These are phyloP conservation scores for Chionographis japonica DNA, from an alignment of 106 monocot species.

Conservation along the genomic window DNA sequence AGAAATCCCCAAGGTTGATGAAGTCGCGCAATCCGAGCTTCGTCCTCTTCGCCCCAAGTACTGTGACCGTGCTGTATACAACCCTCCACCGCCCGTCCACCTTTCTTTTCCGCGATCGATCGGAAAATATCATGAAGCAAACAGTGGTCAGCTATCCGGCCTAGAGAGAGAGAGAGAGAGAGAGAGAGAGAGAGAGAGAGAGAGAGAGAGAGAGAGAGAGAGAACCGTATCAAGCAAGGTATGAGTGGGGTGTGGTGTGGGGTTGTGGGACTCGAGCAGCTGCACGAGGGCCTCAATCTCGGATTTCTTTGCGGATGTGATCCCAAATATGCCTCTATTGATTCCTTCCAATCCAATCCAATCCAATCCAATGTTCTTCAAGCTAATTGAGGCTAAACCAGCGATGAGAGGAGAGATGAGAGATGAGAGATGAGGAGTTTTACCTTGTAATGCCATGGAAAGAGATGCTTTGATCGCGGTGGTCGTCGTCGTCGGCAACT, in stretches of 20 bases:
- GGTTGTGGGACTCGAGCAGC: slow-evolving; percentile 68
- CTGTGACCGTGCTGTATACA: slow-evolving; percentile 78
- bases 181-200: background rate
- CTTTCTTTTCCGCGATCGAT: slow-evolving; percentile 15
- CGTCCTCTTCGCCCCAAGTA: slow-evolving; percentile 76
- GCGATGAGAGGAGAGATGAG: background rate
- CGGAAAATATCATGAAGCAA: background rate
- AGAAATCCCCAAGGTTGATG: slow-evolving; percentile 74
- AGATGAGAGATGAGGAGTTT: background rate
- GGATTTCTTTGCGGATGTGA: slow-evolving; percentile 52
- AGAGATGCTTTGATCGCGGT: slow-evolving; percentile 38
- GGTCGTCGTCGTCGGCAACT: background rate
- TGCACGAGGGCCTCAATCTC: slow-evolving; percentile 61
- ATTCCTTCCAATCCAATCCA: slow-evolving; percentile 33
- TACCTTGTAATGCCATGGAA: slow-evolving; percentile 35
- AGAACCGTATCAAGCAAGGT: slow-evolving; percentile 49
- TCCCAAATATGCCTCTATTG: slow-evolving; percentile 80
- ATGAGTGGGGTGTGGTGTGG: slow-evolving; percentile 65
- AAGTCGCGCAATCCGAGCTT: slow-evolving; percentile 86
- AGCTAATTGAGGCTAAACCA: background rate
- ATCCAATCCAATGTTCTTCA: background rate
- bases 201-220: background rate
- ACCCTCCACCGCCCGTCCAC: slow-evolving; percentile 85
- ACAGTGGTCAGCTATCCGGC: background rate
- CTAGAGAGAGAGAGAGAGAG: background rate